These are phyloP conservation scores for Fusarium nygamai DNA, from an alignment of 2,329 filamentous ascomycete species.

Conservation along the genomic window DNA sequence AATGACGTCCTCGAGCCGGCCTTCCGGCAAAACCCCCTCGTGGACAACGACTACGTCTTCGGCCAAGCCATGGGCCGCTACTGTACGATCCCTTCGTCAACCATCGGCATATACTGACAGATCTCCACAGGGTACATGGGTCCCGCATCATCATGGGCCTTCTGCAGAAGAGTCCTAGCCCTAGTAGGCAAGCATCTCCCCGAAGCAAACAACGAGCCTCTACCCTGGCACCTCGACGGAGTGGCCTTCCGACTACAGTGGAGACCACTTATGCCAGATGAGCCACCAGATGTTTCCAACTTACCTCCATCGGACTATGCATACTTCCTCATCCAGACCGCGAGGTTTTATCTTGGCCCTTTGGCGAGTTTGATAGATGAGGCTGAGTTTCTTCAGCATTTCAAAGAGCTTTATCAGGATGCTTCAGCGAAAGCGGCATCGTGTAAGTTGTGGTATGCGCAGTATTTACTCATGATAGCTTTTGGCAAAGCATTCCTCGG, in stretches of 20 bases:
- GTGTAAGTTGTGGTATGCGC: constrained; percentile 45
- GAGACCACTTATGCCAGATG: constrained; percentile 31
- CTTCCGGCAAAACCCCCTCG: constrained; percentile 39
- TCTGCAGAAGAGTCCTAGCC: constrained; percentile 38
- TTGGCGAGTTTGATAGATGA: constrained; percentile 37
- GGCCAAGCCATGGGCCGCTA: constrained; percentile 35
- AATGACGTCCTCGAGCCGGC: constrained; percentile 35
- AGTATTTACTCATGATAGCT: constrained; percentile 47
- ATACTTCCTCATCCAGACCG: constrained; percentile 38
- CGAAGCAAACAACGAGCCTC: constrained; percentile 34
- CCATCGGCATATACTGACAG: background rate
- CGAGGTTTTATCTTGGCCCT: constrained; percentile 36
- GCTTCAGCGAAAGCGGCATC: constrained; percentile 24
- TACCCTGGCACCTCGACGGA: constrained; percentile 42
- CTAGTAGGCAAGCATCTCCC: constrained; percentile 40
- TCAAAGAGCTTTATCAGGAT: constrained; percentile 39
- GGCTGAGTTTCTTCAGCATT: constrained; percentile 23
- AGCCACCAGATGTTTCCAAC: constrained; percentile 35
- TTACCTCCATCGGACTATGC: constrained; percentile 38
- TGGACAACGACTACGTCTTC: constrained; percentile 41
- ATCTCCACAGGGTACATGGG: constrained; percentile 39
- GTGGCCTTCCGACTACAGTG: constrained; percentile 38
- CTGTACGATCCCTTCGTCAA: background rate
- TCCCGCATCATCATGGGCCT: constrained; percentile 41
- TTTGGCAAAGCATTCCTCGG: constrained; percentile 47